Evolutionary conservation across 139 green algal genomes (phyloP), one percentile per base, ranked within the genome.

Genomic region (Pleodorina starrii): DNA sequence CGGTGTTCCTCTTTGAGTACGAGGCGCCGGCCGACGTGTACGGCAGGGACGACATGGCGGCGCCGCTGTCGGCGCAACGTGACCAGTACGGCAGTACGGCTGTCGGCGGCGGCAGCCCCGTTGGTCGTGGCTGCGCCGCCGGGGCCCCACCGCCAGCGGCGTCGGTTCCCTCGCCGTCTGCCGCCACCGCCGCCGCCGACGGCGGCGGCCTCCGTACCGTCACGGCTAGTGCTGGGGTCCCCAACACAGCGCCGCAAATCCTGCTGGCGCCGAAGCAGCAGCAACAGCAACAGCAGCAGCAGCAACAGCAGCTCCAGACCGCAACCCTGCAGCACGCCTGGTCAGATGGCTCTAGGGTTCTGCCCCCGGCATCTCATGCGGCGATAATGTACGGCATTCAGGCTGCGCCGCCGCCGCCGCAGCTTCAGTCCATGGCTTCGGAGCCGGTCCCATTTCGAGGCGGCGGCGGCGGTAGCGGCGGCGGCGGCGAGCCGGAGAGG

Each of bases 1-100:
- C 90, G 0, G 57, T 79, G 29, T 92, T 92, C 69, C 68, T 92
- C n/a, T 92, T 89, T 71, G 90, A 92, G 27, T 92, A 90, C 43
- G 90, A 92, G 66, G 54, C 77, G 35, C 68, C 32, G 5, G 23
- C 14, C 5, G 79, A 42, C 57, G 5, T 59, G 57, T 25, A 36
- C 72, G 72, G 72, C 40, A 57, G 42, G 51, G 50, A 72, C 10
- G 76, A 69, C 76, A 69, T 50, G 48, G 77, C 51, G 12, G 35
- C 36, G 23, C 36, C 32, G 35, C 21, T 23, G 25, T 10, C 38
- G 16, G 38, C 72, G 6, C 79, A 75, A 25, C 57, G 79, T 1
- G 79, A 86, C 59, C 79, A 86, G 79, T 75, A 60, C 42, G 79
- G 77, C 38, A 69, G 12, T 5, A 11, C 29, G 0, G 16, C 35